Evolutionary conservation across 2,329 filamentous ascomycete genomes (phyloP).

Genomic region (Hymenoscyphus salicellus): DNA sequence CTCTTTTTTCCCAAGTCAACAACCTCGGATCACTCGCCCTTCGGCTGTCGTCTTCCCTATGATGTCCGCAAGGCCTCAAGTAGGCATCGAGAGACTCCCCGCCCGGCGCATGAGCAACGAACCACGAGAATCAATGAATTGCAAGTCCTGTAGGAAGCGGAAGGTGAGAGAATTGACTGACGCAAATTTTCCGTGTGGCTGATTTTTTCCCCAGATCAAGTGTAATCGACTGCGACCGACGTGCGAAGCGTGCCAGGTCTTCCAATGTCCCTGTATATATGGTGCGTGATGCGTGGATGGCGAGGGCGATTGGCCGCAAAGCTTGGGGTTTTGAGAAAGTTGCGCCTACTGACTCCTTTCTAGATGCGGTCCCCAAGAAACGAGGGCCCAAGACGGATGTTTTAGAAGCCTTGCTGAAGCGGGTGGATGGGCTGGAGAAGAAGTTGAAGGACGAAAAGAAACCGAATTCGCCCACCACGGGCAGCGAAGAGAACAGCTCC

Average conservation of each 20-base stretch:
- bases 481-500: constrained; percentile 15
- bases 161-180: constrained; percentile 60
- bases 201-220: constrained; percentile 65
- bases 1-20: constrained; percentile 16
- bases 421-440: constrained; percentile 81
- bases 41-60: constrained; percentile 14
- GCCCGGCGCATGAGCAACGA: constrained; percentile 43
- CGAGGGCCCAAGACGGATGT: constrained; percentile 88
- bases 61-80: constrained; percentile 36
- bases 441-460: constrained; percentile 68
- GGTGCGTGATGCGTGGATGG: constrained; percentile 50
- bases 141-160: constrained; percentile 88
- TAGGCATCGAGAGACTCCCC: constrained; percentile 37
- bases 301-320: neutral
- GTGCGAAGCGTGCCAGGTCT: constrained; percentile 85
- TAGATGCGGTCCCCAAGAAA: constrained; percentile 87
- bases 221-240: constrained; percentile 81
- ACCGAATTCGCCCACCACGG: constrained; percentile 32
- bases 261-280: constrained; percentile 84
- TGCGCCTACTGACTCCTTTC: constrained; percentile 14
- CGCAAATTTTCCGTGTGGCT: constrained; percentile 26
- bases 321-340: neutral
- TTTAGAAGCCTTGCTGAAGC: constrained; percentile 76
- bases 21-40: constrained; percentile 4
- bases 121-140: constrained; percentile 89